A percentile compares a stretch with the other conserved stretches of the same genome.
Evolutionary conservation across 2,329 filamentous ascomycete species (phyloP).

Genomic region (Diaporthe ilicicola): DNA sequence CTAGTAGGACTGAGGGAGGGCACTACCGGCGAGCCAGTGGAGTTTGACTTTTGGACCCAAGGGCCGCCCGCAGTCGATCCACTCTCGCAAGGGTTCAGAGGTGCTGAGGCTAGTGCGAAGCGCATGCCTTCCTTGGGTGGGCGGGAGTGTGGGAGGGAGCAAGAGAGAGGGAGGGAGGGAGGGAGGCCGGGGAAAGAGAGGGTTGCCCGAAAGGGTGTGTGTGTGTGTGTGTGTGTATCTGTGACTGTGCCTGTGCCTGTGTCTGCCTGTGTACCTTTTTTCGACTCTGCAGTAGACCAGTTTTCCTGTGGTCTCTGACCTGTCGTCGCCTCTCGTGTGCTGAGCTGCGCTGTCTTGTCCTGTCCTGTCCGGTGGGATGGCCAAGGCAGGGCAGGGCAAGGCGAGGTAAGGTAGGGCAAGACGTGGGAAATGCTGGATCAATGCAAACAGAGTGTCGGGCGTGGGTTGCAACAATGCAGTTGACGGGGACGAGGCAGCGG

Average conservation of each 20-base stretch:
- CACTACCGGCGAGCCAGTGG: constrained; percentile 21
- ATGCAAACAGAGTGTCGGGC: constrained; percentile 23
- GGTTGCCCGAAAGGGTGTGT: neutral
- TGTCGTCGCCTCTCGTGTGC: no score
- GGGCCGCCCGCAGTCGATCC: constrained; percentile 8
- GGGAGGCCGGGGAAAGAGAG: no score
- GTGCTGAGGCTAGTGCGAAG: neutral
- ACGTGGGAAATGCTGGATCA: constrained; percentile 10
- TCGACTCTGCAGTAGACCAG: neutral
- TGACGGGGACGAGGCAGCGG: constrained; percentile 19
- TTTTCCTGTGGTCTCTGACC: neutral
- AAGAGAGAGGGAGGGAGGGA: no score
- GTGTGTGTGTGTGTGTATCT: neutral
- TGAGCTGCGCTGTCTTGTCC: no score
- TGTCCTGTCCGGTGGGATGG: neutral
- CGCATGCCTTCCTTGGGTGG: neutral
- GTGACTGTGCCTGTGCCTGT: neutral
- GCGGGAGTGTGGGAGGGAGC: neutral
- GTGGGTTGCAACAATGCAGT: constrained; percentile 24
- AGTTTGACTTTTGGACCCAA: constrained; percentile 22
- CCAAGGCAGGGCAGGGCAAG: neutral
- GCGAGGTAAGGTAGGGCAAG: no score
- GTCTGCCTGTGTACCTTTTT: neutral
- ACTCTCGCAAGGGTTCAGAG: constrained; percentile 13
- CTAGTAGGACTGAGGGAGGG: neutral